Evolutionary conservation across 2,329 filamentous ascomycete species (phyloP).

Genomic region (Botryosphaeria dothidea): DNA sequence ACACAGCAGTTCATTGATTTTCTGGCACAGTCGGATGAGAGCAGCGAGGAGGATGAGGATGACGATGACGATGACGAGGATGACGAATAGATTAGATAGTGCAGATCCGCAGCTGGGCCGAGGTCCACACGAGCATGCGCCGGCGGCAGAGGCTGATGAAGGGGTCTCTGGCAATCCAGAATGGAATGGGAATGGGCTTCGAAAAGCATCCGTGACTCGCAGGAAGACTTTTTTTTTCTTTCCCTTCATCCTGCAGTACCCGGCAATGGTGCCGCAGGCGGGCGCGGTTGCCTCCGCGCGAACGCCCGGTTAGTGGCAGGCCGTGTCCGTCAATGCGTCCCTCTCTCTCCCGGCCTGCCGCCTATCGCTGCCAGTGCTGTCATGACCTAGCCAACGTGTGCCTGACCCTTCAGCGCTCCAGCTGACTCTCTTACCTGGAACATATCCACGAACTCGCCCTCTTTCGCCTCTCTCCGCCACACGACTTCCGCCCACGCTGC

Average conservation of each 20-base stretch:
- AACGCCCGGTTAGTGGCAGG: constrained; percentile 2
- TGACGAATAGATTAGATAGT: constrained; percentile 20
- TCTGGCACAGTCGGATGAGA: constrained; percentile 72
- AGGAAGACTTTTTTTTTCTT: background rate
- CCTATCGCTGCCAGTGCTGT: constrained; percentile 1
- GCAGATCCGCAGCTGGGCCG: background rate
- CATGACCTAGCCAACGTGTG: constrained; percentile 16
- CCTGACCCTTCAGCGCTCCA: constrained; percentile 12
- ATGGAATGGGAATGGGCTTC: background rate
- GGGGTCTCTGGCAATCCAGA: background rate
- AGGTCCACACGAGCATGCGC: background rate
- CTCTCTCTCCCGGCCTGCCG: background rate
- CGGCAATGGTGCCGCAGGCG: background rate
- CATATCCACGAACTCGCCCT: constrained; percentile 1
- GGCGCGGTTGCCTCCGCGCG: constrained; percentile 13
- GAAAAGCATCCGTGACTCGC: background rate
- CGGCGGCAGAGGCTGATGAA: background rate
- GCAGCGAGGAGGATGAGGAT: constrained; percentile 59
- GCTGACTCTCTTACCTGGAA: constrained; percentile 16
- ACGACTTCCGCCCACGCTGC: constrained; percentile 3
- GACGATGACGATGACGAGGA: constrained; percentile 38
- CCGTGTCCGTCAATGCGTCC: constrained; percentile 8
- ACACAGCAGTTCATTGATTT: constrained; percentile 75
- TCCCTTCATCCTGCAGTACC: background rate
- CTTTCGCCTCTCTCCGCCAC: background rate